Percentiles rank a stretch among this genome's conserved stretches.
Conservation (phyloP, 2,329 filamentous ascomycete genomes). For the Cladosporium colombiae region DNA sequence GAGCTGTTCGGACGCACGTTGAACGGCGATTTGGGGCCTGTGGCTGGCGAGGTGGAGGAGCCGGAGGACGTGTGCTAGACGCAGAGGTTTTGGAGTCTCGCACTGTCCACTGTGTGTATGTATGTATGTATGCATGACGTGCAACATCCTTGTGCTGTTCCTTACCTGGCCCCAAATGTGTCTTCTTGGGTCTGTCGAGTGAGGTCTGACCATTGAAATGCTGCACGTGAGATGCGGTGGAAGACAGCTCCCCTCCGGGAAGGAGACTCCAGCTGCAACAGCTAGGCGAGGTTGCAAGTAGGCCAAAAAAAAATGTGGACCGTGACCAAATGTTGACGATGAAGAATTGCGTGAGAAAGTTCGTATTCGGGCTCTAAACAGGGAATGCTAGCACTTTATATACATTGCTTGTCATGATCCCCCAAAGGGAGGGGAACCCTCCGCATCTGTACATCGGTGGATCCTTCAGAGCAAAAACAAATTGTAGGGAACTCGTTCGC, state of each 20-base stretch:
- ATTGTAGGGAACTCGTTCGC: background rate
- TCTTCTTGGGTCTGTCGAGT: background rate
- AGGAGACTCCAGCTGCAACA: too few species aligned
- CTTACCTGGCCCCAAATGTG: background rate
- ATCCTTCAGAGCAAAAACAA: background rate
- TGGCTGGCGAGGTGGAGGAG: slow-evolving; percentile 53
- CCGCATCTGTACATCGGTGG: background rate
- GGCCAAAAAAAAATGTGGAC: too few species aligned
- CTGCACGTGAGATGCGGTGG: too few species aligned
- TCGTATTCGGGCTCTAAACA: too few species aligned
- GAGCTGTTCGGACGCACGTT: slow-evolving; percentile 80
- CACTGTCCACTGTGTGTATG: background rate
- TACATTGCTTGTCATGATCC: background rate
- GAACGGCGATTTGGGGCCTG: slow-evolving; percentile 74
- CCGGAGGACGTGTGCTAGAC: slow-evolving; percentile 42
- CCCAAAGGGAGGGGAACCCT: background rate
- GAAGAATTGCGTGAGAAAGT: too few species aligned
- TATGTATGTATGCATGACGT: background rate
- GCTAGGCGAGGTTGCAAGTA: too few species aligned
- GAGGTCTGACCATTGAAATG: too few species aligned
- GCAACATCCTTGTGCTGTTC: background rate
- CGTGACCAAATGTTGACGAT: too few species aligned
- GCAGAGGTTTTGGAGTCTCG: background rate
- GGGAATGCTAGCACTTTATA: background rate
- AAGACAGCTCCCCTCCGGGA: too few species aligned